Evolutionary conservation across 2,329 filamentous ascomycete genomes (phyloP), one percentile per base, ranked within the genome.

Genomic region (Sarocladium brachiariae): DNA sequence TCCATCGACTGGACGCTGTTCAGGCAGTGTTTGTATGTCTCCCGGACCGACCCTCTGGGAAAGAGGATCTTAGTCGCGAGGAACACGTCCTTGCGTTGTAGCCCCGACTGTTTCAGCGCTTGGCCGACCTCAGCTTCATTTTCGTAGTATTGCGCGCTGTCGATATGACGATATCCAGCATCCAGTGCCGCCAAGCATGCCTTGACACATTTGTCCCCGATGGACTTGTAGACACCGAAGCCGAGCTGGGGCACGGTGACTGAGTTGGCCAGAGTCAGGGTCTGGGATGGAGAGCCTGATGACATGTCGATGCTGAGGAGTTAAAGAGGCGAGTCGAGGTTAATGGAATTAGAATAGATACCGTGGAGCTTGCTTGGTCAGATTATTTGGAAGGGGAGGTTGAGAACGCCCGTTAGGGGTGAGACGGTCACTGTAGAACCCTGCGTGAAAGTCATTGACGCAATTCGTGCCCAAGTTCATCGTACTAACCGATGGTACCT

Each of bases 51-150:
- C 0, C 59, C 59, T 2, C 71, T 73, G 0, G 69, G 70, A 24
- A 65, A 70, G 25, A 84, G 68, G 51, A 89, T 81, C 67, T 90
- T 90, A 52, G 82, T 85, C 0, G 86, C 89, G 34, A 89, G 65
- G 63, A 84, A 89, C 46, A 89, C 59, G 8, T 86, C 73, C 14
- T 73, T 66, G 27, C 82, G 76, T 4, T 72, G 66, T 5, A 88
- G 55, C 0, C 72, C 73, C 2, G 77, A 82, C 51, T 76, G 62
- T 21, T 68, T 68, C n/a, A 88, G 65, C 1, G 85, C 84, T 49
- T 77, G 69, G 3, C 84, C 83, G 43, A 89, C 84, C 60, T 84
- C 73, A 11, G 67, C 62, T 60, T 89, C 86, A 58, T 89, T 90
- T 49, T 66, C 76, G 63, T 89, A 90, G 63, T 65, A 57, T 30